Evolutionary conservation across 2,329 filamentous ascomycete species (phyloP).

Genomic region (Rhynchosporium secalis): DNA sequence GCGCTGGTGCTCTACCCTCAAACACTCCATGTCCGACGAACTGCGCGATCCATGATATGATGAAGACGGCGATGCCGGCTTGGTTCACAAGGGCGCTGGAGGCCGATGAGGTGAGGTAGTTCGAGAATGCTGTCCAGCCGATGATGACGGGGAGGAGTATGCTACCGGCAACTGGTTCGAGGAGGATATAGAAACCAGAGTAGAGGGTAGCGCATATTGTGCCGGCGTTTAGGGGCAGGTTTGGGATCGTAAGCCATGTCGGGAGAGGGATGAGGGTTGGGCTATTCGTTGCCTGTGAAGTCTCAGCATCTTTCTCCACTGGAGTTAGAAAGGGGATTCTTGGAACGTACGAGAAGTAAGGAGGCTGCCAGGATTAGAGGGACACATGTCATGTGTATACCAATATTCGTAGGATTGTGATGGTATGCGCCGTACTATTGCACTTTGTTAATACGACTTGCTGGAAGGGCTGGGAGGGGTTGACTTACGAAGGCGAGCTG

Average conservation of each 20-base stretch:
- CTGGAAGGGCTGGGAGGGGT: background rate
- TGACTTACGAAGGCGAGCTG: slow-evolving; percentile 76
- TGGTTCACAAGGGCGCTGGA: slow-evolving; percentile 45
- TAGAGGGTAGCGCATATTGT: slow-evolving; percentile 68
- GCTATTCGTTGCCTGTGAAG: slow-evolving; percentile 57
- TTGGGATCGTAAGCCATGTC: slow-evolving; percentile 65
- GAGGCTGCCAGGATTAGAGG: slow-evolving; percentile 71
- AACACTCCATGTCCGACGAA: slow-evolving; percentile 90
- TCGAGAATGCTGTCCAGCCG: slow-evolving; percentile 70
- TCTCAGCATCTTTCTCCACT: slow-evolving; percentile 30
- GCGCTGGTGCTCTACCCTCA: slow-evolving; percentile 82
- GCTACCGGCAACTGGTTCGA: slow-evolving; percentile 89
- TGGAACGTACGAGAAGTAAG: slow-evolving; percentile 63
- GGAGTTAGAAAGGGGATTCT: background rate
- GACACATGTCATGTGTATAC: slow-evolving; percentile 78
- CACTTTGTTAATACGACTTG: slow-evolving; percentile 20
- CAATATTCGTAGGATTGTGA: slow-evolving; percentile 73
- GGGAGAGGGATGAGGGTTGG: slow-evolving; percentile 65
- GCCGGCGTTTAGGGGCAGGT: slow-evolving; percentile 65
- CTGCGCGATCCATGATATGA: slow-evolving; percentile 81
- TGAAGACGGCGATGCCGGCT: slow-evolving; percentile 64
- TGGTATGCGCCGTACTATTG: slow-evolving; percentile 81
- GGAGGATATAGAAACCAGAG: slow-evolving; percentile 78
- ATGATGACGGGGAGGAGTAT: slow-evolving; percentile 75
- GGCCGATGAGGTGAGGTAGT: slow-evolving; percentile 60